Evolutionary conservation across 208 protist species (phyloP), one percentile per base, ranked within the genome.

Genomic region (Herpetomonas samuelpessoai): DNA sequence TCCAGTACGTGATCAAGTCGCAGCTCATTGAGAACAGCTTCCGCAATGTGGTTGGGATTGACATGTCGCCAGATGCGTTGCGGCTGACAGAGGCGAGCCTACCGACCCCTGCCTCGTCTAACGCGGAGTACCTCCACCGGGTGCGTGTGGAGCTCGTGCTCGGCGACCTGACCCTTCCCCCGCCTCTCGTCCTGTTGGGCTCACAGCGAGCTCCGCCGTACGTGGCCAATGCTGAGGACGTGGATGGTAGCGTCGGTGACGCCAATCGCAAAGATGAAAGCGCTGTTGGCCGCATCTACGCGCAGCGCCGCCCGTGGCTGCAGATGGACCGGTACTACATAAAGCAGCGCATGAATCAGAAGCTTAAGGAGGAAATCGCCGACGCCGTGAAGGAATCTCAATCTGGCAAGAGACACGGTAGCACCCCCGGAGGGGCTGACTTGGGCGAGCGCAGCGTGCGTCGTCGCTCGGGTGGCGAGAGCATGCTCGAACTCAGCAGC

Each of bases 91-190:
- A 26, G 26, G 4, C 10, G 2, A 2, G 2, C 31, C 57, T 76
- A 24, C 55, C 74, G 6, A 47, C 38, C 2, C 46, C 52, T 9
- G 22, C 21, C 14, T 49, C 27, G 16, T 59, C 56, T 14, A 50
- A 48, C 7, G 46, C 68, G 14, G 45, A 57, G 9, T 73, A 65
- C 57, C 59, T 74, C 21, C 56, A 58, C 26, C 44, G 53, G 12
- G 64, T 76, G 46, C 28, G 24, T 4, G 51, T 80, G 31, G 63
- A 79, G 2, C 68, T 80, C 48, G 19, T 88, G 38, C 71, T 66
- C 0, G 81, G 69, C n/a, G 76, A 83, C 53, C 63, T 88, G 12
- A 77, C 75, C 2, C 58, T 49, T 7, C 39, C 52, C n/a, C 54
- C 63, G 14, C 39, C 50, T 2, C 24, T 74, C 3, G 35, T 41